These are phyloP conservation scores for Yarrowia hollandica DNA, from an alignment of 805 yeast genomes.

Conservation along the genomic window DNA sequence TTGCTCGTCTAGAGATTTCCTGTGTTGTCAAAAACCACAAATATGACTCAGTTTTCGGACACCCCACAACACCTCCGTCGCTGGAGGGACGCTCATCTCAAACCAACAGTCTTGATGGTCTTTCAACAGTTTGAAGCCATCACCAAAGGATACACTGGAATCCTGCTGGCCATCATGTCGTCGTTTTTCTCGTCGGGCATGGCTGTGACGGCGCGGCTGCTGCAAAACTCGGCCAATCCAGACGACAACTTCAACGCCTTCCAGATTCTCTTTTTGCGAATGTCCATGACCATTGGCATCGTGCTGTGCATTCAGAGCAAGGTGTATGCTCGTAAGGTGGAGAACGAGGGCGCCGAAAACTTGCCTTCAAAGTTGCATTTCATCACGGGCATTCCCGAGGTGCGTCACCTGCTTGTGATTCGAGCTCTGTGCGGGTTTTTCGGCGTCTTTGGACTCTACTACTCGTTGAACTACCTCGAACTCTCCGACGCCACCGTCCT, in stretches of 20 bases:
- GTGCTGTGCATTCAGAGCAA: slow-evolving; percentile 51
- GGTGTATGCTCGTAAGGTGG: slow-evolving; percentile 49
- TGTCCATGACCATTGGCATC: slow-evolving; percentile 58
- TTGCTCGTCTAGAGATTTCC: too few species aligned
- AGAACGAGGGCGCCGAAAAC: slow-evolving; percentile 55
- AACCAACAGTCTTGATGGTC: too few species aligned
- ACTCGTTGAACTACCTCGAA: slow-evolving; percentile 67
- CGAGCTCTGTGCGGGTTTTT: slow-evolving; percentile 76
- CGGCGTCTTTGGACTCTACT: slow-evolving; percentile 80
- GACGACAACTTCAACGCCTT: slow-evolving; percentile 72
- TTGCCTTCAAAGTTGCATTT: slow-evolving; percentile 38
- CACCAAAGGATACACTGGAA: slow-evolving; percentile 48
- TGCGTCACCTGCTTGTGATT: slow-evolving; percentile 53
- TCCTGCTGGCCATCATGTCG: slow-evolving; percentile 56
- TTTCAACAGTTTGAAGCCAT: not conserved
- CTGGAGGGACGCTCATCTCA: too few species aligned
- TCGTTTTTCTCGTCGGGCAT: slow-evolving; percentile 76
- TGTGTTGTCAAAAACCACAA: too few species aligned
- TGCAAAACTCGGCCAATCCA: slow-evolving; percentile 56
- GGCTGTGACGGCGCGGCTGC: slow-evolving; percentile 72
- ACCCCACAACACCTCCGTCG: too few species aligned
- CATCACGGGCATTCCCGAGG: slow-evolving; percentile 58
- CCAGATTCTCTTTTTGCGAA: slow-evolving; percentile 75
- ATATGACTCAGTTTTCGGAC: too few species aligned
- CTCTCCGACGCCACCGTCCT: slow-evolving; percentile 81